Evolutionary conservation across 495 filamentous ascomycete species (phyloP).

Genomic region (Aspergillus avenaceus): DNA sequence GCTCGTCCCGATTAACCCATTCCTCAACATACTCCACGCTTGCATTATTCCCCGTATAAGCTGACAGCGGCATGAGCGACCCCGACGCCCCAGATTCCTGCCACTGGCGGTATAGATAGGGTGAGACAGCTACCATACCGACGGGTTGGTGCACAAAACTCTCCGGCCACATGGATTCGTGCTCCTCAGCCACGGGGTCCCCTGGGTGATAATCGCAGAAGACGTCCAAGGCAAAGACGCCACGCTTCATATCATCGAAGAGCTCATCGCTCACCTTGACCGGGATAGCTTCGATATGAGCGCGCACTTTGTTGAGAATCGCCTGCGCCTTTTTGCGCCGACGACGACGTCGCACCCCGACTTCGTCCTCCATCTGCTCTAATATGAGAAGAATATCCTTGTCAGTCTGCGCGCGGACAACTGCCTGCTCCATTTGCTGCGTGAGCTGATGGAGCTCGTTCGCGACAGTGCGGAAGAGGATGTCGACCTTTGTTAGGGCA

Average conservation of each 20-base stretch:
- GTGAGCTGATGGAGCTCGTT: constrained; percentile 18
- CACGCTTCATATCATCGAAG: constrained; percentile 23
- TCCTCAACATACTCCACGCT: background rate
- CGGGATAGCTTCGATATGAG: constrained; percentile 18
- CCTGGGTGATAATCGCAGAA: constrained; percentile 24
- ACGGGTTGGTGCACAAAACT: constrained; percentile 6
- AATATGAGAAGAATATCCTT: constrained; percentile 15
- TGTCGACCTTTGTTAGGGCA: constrained; percentile 14
- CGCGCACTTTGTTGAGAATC: constrained; percentile 15
- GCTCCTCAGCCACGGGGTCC: constrained; percentile 14
- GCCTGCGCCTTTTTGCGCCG: constrained; percentile 17
- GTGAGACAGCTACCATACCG: constrained; percentile 12
- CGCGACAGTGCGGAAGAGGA: constrained; percentile 18
- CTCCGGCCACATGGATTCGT: constrained; percentile 11
- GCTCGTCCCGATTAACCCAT: constrained; percentile 1
- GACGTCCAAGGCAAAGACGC: constrained; percentile 20
- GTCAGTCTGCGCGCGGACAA: constrained; percentile 11
- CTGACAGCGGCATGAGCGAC: constrained; percentile 6
- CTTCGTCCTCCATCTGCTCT: constrained; percentile 22
- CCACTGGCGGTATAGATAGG: constrained; percentile 14
- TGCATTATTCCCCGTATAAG: constrained; percentile 13
- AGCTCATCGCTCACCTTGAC: constrained; percentile 19
- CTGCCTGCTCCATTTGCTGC: constrained; percentile 9
- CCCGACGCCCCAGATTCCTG: constrained; percentile 7
- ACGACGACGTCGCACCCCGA: constrained; percentile 11